Conservation (phyloP, 2,329 filamentous ascomycete genomes). For the Cercospora brassicicola region DNA sequence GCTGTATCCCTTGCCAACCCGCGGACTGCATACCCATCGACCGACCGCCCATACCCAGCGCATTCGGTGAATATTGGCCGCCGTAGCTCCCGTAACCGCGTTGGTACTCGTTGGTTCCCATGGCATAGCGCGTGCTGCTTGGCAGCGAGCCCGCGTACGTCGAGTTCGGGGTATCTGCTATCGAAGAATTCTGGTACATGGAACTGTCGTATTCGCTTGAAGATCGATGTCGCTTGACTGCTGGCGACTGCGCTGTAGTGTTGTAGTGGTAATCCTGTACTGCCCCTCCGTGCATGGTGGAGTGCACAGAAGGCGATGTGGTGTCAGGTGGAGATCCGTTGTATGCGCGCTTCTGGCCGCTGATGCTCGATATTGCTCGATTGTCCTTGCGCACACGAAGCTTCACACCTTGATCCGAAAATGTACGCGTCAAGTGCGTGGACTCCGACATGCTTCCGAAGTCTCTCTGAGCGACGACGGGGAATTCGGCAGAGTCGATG, state of each 20-base stretch:
- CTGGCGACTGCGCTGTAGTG: slow-evolving; percentile 21
- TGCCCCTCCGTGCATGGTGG: slow-evolving; percentile 21
- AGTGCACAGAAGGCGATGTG: slow-evolving; percentile 22
- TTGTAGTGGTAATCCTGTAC: slow-evolving; percentile 27
- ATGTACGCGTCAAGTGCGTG: slow-evolving; percentile 75
- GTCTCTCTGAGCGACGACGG: slow-evolving; percentile 55
- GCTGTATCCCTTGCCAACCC: slow-evolving; percentile 5
- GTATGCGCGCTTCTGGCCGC: slow-evolving; percentile 25
- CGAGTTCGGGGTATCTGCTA: slow-evolving; percentile 18
- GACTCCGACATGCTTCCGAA: slow-evolving; percentile 81
- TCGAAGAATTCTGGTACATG: slow-evolving; percentile 20
- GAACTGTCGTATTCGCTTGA: slow-evolving; percentile 31
- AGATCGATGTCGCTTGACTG: slow-evolving; percentile 31
- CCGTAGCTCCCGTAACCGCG: slow-evolving; percentile 19
- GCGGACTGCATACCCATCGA: slow-evolving; percentile 17
- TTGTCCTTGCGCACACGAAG: slow-evolving; percentile 81
- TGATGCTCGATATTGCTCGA: slow-evolving; percentile 43
- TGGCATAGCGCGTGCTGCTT: slow-evolving; percentile 20
- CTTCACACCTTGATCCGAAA: slow-evolving; percentile 84
- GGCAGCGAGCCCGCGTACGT: slow-evolving; percentile 22
- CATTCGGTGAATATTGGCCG: slow-evolving; percentile 20
- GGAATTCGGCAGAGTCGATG: slow-evolving; percentile 66
- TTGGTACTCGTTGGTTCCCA: slow-evolving; percentile 16
- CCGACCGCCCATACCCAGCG: slow-evolving; percentile 18
- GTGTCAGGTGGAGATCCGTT: slow-evolving; percentile 25